Conservation (phyloP, 163 green algal species). For the Picocystis sp. region DNA sequence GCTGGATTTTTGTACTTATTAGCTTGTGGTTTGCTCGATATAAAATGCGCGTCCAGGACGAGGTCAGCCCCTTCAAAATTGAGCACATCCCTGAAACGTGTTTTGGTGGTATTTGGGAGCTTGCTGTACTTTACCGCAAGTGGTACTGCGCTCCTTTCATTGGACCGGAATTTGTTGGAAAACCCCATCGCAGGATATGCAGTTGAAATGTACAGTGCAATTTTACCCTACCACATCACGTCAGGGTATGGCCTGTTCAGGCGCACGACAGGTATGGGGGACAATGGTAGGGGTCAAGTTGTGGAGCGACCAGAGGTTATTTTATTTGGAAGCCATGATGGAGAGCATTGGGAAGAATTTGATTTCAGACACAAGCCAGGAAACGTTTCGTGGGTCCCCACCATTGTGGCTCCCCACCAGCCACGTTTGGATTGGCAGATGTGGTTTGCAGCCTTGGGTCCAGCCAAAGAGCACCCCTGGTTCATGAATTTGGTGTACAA, state of each 20-base stretch:
- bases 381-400: slow-evolving; percentile 1
- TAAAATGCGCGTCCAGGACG: no score
- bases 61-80: no score
- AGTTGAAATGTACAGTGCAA: no score
- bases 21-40: no score
- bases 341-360: slow-evolving; percentile 8
- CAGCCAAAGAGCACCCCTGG: slow-evolving; percentile 9
- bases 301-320: slow-evolving; percentile 18
- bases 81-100: no score
- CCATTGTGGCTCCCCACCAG: slow-evolving; percentile 19
- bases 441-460: slow-evolving; percentile 21
- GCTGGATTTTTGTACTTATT: no score
- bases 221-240: no score
- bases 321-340: slow-evolving; percentile 2
- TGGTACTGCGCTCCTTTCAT: no score
- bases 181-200: no score
- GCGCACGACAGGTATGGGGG: slow-evolving; percentile 20
- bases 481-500: slow-evolving; percentile 8
- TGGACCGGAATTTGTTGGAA: no score
- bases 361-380: slow-evolving; percentile 20
- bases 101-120: no score
- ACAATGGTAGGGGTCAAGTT: neutral
- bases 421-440: slow-evolving; percentile 22
- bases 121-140: no score
- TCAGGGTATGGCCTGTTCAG: slow-evolving; percentile 15